Evolutionary conservation across 1,139 yeast genomes (phyloP), one percentile per base, ranked within the genome.

Genomic region (Lodderomyces beijingensis): DNA sequence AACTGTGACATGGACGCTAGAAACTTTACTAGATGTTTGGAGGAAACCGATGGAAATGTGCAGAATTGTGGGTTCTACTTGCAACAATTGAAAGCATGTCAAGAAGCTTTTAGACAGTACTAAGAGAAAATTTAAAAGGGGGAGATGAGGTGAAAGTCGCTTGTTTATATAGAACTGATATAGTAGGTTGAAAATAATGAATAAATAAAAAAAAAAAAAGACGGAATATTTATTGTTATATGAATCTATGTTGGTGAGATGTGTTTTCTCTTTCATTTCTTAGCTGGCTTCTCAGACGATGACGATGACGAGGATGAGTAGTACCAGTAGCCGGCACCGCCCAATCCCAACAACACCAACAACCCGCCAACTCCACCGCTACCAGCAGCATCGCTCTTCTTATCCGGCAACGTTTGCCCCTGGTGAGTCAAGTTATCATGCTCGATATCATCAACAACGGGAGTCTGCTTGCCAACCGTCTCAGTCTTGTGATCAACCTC

Each of bases 61-160:
- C 96, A 88, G 68, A 80, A 84, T 49, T 91, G 98, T 68, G 96
- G 88, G 56, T 91, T 76, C 77, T 91, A 91, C 66, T 74, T 91
- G 65, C 97, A 89, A 67, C 96, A 89, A 69, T 79, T 91, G 61
- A 89, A 85, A 71, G 93, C 96, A 16, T 91, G 98, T 65, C 96
- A 91, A 69, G 91, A 85, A 62, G 96, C 96, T 50, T 71, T 96
- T 39, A 76, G 81, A 48, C 84, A 79, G 50, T 87, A 84, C 58
- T 86, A 74, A 38, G 34, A 6, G 22, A 27, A 16, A 25, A 31
- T 12, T n/a, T 2, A 21, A 13, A 12, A 15, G 23, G 18, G 10
- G n/a, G n/a, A n/a, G n/a, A n/a, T n/a, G n/a, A n/a, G n/a, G n/a
- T n/a, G n/a, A n/a, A n/a, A n/a, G n/a, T n/a, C n/a, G n/a, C n/a